A percentile compares a stretch with the other conserved stretches of the same genome.
phyloP scores from a whole-genome alignment of 1,139 yeast species.

The Yamadazyma siamensis region DNA sequence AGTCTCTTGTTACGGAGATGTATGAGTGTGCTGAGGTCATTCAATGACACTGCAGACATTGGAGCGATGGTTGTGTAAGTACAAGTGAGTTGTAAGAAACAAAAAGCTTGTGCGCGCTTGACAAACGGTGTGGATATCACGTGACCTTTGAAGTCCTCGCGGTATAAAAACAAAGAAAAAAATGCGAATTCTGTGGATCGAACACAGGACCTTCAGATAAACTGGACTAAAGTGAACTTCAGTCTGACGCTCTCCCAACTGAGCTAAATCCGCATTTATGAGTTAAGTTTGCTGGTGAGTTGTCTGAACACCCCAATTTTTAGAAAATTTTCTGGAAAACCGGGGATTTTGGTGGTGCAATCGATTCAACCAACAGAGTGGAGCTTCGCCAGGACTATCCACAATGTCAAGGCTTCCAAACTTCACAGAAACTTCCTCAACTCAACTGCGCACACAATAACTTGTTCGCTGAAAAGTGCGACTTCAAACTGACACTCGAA shows the following conservation, averaged over 20 bases:
- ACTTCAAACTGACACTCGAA: too few species aligned
- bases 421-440: too few species aligned
- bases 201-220: constrained; percentile 56
- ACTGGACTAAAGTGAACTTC: constrained; percentile 38
- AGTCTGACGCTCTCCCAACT: constrained; percentile 59
- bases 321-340: too few species aligned
- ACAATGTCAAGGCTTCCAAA: too few species aligned
- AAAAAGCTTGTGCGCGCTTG: constrained; percentile 9
- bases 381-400: too few species aligned
- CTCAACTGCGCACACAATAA: too few species aligned
- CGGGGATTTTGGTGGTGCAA: too few species aligned
- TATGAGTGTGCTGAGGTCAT: constrained; percentile 4
- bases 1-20: constrained; percentile 8
- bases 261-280: constrained; percentile 37
- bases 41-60: constrained; percentile 4
- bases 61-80: too few species aligned
- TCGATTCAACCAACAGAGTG: too few species aligned
- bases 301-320: too few species aligned
- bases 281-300: background rate
- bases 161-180: constrained; percentile 6
- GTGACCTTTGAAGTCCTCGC: constrained; percentile 6
- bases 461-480: too few species aligned
- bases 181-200: constrained; percentile 53
- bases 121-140: constrained; percentile 14
- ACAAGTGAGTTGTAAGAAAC: constrained; percentile 1